phyloP scores from a whole-genome alignment of 352 stramenopile genomes.

The Hyaloperonospora brassicae region DNA sequence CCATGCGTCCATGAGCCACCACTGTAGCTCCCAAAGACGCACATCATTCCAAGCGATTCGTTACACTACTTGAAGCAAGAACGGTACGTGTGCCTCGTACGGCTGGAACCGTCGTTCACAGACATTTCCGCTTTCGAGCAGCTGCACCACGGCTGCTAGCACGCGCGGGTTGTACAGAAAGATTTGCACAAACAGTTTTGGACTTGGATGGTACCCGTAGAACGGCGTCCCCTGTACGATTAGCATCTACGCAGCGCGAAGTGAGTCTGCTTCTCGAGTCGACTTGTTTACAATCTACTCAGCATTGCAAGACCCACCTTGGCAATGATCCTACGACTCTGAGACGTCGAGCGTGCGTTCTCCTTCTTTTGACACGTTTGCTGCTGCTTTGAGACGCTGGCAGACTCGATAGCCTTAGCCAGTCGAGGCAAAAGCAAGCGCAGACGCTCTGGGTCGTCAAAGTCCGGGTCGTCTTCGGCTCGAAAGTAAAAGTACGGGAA shows the following conservation, averaged over 20 bases:
- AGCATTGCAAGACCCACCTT: conserved; percentile 38
- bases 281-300: neutral
- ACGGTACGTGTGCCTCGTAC: conserved; percentile 86
- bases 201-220: conserved; percentile 77
- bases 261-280: neutral
- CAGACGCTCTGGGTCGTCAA: conserved; percentile 60
- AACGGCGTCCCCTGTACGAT: conserved; percentile 84
- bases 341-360: conserved; percentile 1
- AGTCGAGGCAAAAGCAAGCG: conserved; percentile 53
- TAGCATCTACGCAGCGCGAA: conserved; percentile 41
- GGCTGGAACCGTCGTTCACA: conserved; percentile 68
- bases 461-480: conserved; percentile 45
- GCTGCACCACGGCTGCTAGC: conserved; percentile 51
- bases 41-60: neutral
- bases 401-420: conserved; percentile 61
- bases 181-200: conserved; percentile 83
- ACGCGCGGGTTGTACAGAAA: conserved; percentile 81
- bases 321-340: conserved; percentile 38
- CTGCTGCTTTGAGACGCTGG: conserved; percentile 40
- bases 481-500: conserved; percentile 88
- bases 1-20: neutral
- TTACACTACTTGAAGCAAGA: conserved; percentile 68
- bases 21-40: neutral
- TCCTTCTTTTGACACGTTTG: conserved; percentile 19
- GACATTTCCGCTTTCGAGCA: conserved; percentile 81